phyloP scores from a whole-genome alignment of 1,284 basidiomycete species.

The Trichosporon asahii region DNA sequence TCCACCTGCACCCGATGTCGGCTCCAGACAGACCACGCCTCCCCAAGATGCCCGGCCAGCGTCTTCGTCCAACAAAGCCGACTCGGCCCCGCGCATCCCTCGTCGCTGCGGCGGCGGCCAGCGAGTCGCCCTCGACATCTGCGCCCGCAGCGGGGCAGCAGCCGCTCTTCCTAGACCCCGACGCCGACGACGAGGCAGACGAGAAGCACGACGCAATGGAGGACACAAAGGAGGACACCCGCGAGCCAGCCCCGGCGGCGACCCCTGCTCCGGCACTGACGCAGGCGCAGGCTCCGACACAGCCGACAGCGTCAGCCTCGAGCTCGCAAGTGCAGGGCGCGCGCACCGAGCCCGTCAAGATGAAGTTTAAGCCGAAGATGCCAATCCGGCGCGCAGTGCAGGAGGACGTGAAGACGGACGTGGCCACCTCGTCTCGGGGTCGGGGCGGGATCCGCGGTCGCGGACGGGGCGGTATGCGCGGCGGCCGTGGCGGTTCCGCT shows the following conservation, averaged over 20 bases:
- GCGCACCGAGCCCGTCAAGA: constrained; percentile 24
- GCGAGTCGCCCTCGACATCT: not conserved
- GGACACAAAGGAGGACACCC: not conserved
- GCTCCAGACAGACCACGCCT: constrained; percentile 16
- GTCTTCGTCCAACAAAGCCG: not conserved
- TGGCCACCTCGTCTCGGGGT: not conserved
- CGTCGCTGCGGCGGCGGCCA: constrained; percentile 16
- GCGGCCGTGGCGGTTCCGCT: not conserved
- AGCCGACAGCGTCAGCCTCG: constrained; percentile 17
- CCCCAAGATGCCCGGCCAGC: constrained; percentile 20
- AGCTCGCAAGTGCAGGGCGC: not conserved
- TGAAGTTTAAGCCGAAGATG: constrained; percentile 52
- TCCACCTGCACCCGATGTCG: not conserved
- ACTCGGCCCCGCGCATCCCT: constrained; percentile 12
- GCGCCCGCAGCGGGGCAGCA: not conserved
- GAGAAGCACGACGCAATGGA: not conserved
- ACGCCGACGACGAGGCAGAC: not conserved
- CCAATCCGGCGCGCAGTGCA: constrained; percentile 38
- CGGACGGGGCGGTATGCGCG: constrained; percentile 56
- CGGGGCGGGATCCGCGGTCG: constrained; percentile 43
- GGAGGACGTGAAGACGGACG: constrained; percentile 22
- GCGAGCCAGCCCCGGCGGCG: not conserved
- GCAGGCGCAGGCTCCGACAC: not conserved
- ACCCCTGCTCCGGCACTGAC: not conserved
- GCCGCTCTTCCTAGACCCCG: not conserved